Conservation (phyloP, 495 filamentous ascomycete genomes). For the Cladorrhinum samala region DNA sequence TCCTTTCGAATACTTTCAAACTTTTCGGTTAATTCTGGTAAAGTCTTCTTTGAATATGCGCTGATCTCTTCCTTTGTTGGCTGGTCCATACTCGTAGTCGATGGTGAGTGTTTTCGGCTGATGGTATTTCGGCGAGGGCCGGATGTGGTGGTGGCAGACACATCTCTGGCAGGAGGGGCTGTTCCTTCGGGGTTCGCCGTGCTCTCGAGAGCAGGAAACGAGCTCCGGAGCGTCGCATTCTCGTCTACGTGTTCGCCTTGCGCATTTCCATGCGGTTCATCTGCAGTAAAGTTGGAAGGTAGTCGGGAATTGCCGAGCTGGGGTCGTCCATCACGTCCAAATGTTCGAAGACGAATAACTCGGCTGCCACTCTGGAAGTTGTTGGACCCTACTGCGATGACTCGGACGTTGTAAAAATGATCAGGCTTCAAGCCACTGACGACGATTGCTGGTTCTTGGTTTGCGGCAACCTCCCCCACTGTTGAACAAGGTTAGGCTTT, state of each 20-base stretch:
- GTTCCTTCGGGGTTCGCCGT: slow-evolving; percentile 47
- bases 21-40: slow-evolving; percentile 58
- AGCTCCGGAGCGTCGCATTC: slow-evolving; percentile 30
- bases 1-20: slow-evolving; percentile 68
- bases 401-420: slow-evolving; percentile 85
- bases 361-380: slow-evolving; percentile 88
- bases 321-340: slow-evolving; percentile 46
- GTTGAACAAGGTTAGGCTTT: slow-evolving; percentile 13
- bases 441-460: slow-evolving; percentile 81
- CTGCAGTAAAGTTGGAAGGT: slow-evolving; percentile 47
- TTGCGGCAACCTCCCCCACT: slow-evolving; percentile 79
- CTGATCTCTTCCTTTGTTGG: slow-evolving; percentile 37
- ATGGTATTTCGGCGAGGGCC: slow-evolving; percentile 58
- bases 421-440: slow-evolving; percentile 78
- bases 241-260: slow-evolving; percentile 34
- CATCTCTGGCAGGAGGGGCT: slow-evolving; percentile 57
- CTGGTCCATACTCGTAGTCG: slow-evolving; percentile 55
- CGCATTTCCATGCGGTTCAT: slow-evolving; percentile 37
- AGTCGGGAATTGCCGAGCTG: slow-evolving; percentile 49
- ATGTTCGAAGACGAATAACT: slow-evolving; percentile 73
- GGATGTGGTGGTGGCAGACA: slow-evolving; percentile 45
- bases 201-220: slow-evolving; percentile 47
- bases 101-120: slow-evolving; percentile 73
- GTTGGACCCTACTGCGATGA: slow-evolving; percentile 79
- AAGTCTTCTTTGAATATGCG: slow-evolving; percentile 37